Evolutionary conservation across 306 rosid genomes (phyloP), one percentile per base, ranked within the genome.

Genomic region (Acacia melanoxylon): DNA sequence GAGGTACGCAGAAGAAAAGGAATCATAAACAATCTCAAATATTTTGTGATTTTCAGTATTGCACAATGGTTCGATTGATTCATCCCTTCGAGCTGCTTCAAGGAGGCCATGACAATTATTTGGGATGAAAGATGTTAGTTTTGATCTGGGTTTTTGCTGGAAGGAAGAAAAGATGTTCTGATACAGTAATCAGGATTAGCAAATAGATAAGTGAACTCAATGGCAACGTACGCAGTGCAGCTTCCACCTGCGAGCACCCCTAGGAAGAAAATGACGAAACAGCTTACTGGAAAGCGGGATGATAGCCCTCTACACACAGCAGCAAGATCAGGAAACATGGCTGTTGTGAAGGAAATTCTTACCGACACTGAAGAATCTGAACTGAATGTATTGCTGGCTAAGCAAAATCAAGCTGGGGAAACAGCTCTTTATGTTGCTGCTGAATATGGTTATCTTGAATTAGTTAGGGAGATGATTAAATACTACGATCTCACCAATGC

Each of bases 361-460:
- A 45, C 78, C 10, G 80, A 45, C 31, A 70, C 85, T 3, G 83
- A 83, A 11, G 99, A 86, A 78, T 74, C 35, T 19, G 92, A 87
- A 35, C 79, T 92, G 82, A 86, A 59, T 68, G 89, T 87, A 46
- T 77, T 89, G 52, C 82, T 92, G 82, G 85, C 90, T 16, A 91
- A 87, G 86, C 94, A 90, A 82, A 96, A 96, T 67, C 97, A 92
- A 76, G 89, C 94, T 68, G 98, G 91, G 17, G 99, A 96, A 85
- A 96, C 99, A 1, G 88, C 97, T 10, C 92, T 96, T 52, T 96
- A 93, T 83, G 86, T 94, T 46, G 97, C 99, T 72, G 92, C 99
- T 25, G 99, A 93, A 58, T 88, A 91, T 81, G 98, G 99, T 25
- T 90, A 86, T 79, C 82, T 83, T n/a, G 92, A 93, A 82, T 46